These are phyloP conservation scores for Kondoa subrosea DNA, from an alignment of 768 basidiomycete genomes.

Conservation along the genomic window DNA sequence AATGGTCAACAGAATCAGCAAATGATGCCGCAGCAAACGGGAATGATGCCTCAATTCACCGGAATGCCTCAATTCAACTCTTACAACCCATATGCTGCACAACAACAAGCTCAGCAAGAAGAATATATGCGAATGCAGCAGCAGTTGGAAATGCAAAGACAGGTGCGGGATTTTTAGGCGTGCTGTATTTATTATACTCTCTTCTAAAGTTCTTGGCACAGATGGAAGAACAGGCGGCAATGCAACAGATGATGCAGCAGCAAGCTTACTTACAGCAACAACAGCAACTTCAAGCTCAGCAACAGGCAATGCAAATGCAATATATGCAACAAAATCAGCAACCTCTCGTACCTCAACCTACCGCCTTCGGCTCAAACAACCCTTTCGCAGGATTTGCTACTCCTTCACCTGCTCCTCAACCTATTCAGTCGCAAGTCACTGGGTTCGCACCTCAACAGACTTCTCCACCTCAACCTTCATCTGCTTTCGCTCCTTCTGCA, in stretches of 20 bases:
- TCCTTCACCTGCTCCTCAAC: constrained; percentile 21
- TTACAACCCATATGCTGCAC: constrained; percentile 59
- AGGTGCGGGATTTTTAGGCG: constrained; percentile 39
- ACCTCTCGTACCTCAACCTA: constrained; percentile 32
- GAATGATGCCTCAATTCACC: constrained; percentile 17
- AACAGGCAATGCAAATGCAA: too few relatives aligned
- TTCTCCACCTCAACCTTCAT: constrained; percentile 33
- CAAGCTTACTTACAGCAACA: constrained; percentile 24
- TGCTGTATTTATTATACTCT: constrained; percentile 24
- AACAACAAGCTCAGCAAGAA: constrained; percentile 26
- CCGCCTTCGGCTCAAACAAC: constrained; percentile 65
- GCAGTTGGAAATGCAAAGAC: constrained; percentile 65
- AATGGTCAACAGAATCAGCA: constrained; percentile 42
- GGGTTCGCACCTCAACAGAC: constrained; percentile 24
- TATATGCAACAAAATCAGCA: constrained; percentile 21
- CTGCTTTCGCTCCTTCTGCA: constrained; percentile 33
- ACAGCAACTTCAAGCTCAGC: constrained; percentile 24
- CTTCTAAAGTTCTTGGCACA: constrained; percentile 48
- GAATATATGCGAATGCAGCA: constrained; percentile 49
- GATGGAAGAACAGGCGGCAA: constrained; percentile 41
- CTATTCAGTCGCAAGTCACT: constrained; percentile 23
- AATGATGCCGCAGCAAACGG: constrained; percentile 32
- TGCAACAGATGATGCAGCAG: constrained; percentile 31
- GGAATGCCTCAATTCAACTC: constrained; percentile 58
- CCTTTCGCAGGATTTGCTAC: constrained; percentile 54